Evolutionary conservation across 2,329 filamentous ascomycete genomes (phyloP).

Genomic region (Leptographium lundbergii): DNA sequence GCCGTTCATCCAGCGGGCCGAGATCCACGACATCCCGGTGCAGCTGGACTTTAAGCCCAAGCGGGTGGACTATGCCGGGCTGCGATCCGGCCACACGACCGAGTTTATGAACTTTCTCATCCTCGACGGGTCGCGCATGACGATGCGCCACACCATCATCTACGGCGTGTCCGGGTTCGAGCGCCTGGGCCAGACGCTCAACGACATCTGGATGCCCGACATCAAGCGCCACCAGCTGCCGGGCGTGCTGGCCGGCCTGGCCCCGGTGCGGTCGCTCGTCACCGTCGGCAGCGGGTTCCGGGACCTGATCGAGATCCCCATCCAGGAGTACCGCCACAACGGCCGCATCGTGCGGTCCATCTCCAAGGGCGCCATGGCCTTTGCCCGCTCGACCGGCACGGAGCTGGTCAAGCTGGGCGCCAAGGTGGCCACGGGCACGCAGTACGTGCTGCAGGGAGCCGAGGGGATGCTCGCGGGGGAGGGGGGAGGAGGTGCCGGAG

Average conservation of each 20-base stretch:
- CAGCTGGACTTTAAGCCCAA: constrained; percentile 95
- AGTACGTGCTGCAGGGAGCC: constrained; percentile 80
- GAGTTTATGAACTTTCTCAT: constrained; percentile 99
- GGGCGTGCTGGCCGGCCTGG: constrained; percentile 75
- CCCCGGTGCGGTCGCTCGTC: constrained; percentile 78
- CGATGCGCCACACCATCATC: constrained; percentile 77
- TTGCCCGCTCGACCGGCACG: constrained; percentile 85
- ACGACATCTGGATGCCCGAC: constrained; percentile 94
- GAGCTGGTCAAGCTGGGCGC: constrained; percentile 91
- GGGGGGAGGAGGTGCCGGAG: constrained; percentile 13
- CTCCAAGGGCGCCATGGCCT: constrained; percentile 77
- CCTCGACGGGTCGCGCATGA: constrained; percentile 77
- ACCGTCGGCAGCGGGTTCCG: constrained; percentile 81
- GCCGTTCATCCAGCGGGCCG: constrained; percentile 80
- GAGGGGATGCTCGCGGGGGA: constrained; percentile 57
- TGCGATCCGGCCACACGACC: constrained; percentile 85
- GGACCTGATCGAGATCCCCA: constrained; percentile 77
- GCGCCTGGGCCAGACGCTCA: constrained; percentile 74
- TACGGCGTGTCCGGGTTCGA: constrained; percentile 90
- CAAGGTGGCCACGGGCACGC: constrained; percentile 87
- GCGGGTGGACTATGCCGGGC: constrained; percentile 85
- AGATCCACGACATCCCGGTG: constrained; percentile 71
- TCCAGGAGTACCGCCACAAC: constrained; percentile 88
- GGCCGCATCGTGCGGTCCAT: constrained; percentile 85
- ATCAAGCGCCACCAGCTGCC: constrained; percentile 82